Conservation (phyloP, 2,329 filamentous ascomycete species). For the Diaporthe amygdali region DNA sequence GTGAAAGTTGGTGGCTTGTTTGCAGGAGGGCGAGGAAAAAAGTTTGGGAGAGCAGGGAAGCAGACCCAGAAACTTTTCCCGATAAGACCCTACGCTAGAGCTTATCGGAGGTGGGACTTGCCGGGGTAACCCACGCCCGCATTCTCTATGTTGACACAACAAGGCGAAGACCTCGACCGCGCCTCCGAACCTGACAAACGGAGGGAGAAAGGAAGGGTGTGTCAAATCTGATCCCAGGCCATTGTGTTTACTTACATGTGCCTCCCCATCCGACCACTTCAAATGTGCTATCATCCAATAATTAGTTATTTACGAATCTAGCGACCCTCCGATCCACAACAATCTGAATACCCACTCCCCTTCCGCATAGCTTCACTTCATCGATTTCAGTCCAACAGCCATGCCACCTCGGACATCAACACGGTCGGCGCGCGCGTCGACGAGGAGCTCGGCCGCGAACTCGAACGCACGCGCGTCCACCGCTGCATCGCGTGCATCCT, state of each 20-base stretch:
- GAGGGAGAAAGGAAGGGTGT: not conserved
- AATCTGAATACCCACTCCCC: not conserved
- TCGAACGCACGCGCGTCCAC: constrained; percentile 49
- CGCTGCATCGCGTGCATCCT: constrained; percentile 50
- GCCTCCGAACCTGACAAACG: not conserved
- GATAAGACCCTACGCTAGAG: constrained; percentile 14
- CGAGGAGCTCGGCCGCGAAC: constrained; percentile 45
- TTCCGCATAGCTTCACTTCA: constrained; percentile 26
- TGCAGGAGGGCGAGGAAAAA: not conserved
- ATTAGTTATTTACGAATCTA: not conserved
- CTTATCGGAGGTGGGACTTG: constrained; percentile 12
- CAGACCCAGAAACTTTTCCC: constrained; percentile 24
- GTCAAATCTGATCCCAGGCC: not conserved
- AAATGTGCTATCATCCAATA: not conserved
- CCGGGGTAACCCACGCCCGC: constrained; percentile 26
- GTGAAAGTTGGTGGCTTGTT: not conserved
- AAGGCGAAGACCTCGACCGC: constrained; percentile 16
- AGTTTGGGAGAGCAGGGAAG: not conserved
- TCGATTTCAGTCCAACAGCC: constrained; percentile 22
- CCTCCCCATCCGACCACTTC: not conserved
- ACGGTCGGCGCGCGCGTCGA: constrained; percentile 51
- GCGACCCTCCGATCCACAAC: constrained; percentile 1
- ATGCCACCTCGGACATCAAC: constrained; percentile 59
- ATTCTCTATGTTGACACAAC: constrained; percentile 22
- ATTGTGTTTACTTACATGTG: not conserved